phyloP scores from a whole-genome alignment of 139 green algal genomes.

The Coccomyxa sp. region DNA sequence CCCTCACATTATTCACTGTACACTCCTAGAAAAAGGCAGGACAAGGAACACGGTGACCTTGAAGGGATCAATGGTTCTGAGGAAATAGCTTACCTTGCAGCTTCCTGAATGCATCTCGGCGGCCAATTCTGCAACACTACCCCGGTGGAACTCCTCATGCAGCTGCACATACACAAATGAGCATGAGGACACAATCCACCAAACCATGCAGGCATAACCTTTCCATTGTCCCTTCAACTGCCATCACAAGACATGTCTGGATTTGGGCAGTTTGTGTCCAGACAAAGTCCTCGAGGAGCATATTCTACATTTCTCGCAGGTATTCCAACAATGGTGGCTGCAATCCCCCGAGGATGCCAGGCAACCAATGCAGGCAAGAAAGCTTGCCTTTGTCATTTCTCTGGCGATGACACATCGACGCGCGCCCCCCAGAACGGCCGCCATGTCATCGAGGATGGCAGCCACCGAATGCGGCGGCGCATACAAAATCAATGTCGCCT shows the following conservation, averaged over 20 bases:
- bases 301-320: not conserved
- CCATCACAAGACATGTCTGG: not conserved
- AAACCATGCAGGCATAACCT: not conserved
- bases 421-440: slow-evolving; percentile 45
- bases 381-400: slow-evolving; percentile 81
- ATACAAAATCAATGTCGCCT: slow-evolving; percentile 72
- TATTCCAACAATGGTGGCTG: not conserved
- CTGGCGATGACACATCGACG: slow-evolving; percentile 66
- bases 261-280: not conserved
- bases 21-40: no score
- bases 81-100: not conserved
- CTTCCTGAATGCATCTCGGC: slow-evolving; percentile 6
- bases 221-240: not conserved
- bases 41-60: no score
- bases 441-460: slow-evolving; percentile 53
- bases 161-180: slow-evolving; percentile 4
- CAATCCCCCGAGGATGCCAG: not conserved
- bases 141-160: slow-evolving; percentile 79
- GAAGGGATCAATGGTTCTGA: not conserved
- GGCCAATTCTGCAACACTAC: slow-evolving; percentile 25
- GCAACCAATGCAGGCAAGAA: not conserved
- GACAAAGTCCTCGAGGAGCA: not conserved
- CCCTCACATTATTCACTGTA: no score
- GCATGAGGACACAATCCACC: no score
- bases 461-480: slow-evolving; percentile 61